Evolutionary conservation across 768 basidiomycete genomes (phyloP), one percentile per base, ranked within the genome.

Genomic region (Bullera alba): DNA sequence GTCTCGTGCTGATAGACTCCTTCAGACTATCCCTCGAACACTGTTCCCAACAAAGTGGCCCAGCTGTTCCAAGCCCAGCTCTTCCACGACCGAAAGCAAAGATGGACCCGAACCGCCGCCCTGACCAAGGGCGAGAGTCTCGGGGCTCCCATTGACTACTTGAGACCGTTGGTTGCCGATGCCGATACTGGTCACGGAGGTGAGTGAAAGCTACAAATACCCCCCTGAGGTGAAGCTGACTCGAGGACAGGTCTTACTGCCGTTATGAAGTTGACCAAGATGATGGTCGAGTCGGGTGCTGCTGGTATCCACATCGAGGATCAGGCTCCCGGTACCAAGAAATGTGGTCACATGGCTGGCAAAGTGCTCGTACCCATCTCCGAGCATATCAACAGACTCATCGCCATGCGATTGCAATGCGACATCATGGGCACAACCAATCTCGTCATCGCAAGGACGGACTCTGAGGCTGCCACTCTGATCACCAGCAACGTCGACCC

Each of bases 351-450:
- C 53, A 72, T 72, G 71, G 71, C 73, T 29, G 73, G 73, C 21
- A 74, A 74, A 54, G 72, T 73, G 28, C 83, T 99, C 63, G 95
- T 99, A 10, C 92, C 95, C 34, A 90, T 97, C 68, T 81, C 82
- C 37, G 95, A 97, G 77, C 95, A 99, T 75, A 92, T 97, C 75
- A 95, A 95, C 74, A 87, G 95, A 46, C 84, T 99, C 50, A 83
- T 96, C 43, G 92, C 95, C 37, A 93, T 97, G 68, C 88, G 95
- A 23, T 79, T 96, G 37, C 95, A 97, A 75, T 96, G 85, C 69
- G 95, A 97, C 70, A 87, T 99, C 69, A 92, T 97, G 91, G 92
- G 93, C 48, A 90, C 95, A 41, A 85, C 87, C 65, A 96, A 95
- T 74, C 80, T 97, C 60, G 81, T 86, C 64, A 80, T 99, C 69